Base-by-base conservation (phyloP, 768 basidiomycete genomes). In the Tubosaeta brunneosetosa region DNA sequence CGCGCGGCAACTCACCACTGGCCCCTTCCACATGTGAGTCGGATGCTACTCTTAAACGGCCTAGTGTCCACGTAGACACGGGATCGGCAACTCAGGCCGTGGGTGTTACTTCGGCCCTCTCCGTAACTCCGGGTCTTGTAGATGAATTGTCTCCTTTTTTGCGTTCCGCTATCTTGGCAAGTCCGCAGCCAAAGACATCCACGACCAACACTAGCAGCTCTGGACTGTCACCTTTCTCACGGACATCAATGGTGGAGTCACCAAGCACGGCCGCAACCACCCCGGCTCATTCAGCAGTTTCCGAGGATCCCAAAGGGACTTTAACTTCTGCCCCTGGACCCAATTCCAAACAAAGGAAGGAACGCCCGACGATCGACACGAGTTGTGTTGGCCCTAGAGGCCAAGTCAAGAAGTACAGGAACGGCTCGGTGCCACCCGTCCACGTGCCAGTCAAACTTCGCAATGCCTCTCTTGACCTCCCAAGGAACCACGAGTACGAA, bases 301-400 rank as follows among this genome's bases (percentile, higher is more conserved):
- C 63, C 31, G 60, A 65, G 44, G 45, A 22, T 27, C 51, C 42
- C 36, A 56, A 44, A 11, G 55, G 59, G 22, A 49, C 44, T 7
- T 47, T 58, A 27, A 19, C 27, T 40, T 63, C 57, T 45, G 12
- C 52, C 49, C 51, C 61, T 46, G 53, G 53, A 9, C 53, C 53
- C 31, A 53, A 57, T 55, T 8, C 55, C 40, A 68, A 50, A 50
- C 66, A 59, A 38, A 56, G 62, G 40, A 66, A 66, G 41, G 64
- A 66, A 41, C 66, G 66, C 36, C 66, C 66, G 32, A 66, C 66
- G 52, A 66, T 66, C 49, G 66, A 66, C 52, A 66, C 66, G 49
- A 66, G 66, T 58, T 63, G 61, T 47, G 66, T 62, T 56, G 66
- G 66, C 17, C 66, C 66, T 25, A 55, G 66, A 56, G 66, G 66